Conservation (phyloP, 495 filamentous ascomycete genomes). For the Neurospora sp. region DNA sequence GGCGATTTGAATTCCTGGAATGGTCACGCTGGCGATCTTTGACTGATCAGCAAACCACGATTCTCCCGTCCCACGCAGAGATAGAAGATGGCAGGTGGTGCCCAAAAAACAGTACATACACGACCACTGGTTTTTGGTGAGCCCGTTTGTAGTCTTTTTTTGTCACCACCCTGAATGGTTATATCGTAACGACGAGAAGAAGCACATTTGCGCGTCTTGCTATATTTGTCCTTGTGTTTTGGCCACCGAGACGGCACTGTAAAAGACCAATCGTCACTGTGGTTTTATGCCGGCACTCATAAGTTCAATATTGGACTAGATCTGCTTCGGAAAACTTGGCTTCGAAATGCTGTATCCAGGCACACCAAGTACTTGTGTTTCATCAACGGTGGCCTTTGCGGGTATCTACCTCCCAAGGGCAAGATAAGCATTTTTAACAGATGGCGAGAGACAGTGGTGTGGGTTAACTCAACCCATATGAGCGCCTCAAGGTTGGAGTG, state of each 20-base stretch:
- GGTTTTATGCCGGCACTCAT: neutral
- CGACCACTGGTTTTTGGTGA: too few species aligned
- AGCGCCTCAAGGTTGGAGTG: neutral
- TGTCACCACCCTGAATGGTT: too few species aligned
- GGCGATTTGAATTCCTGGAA: neutral
- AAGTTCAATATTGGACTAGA: neutral
- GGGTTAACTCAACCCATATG: neutral
- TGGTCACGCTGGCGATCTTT: neutral
- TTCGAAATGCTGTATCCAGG: neutral
- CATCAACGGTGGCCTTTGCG: neutral
- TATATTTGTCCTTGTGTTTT: neutral
- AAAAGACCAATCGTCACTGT: neutral
- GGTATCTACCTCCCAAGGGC: neutral
- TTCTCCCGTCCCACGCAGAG: neutral
- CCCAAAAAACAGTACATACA: too few species aligned
- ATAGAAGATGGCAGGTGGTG: neutral
- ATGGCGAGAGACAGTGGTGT: neutral
- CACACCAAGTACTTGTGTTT: neutral
- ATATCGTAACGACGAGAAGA: neutral
- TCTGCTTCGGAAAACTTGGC: neutral
- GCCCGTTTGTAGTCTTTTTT: too few species aligned
- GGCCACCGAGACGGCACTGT: neutral
- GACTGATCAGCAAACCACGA: neutral
- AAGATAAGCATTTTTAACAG: neutral
- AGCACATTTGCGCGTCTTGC: neutral